Conservation (phyloP, 306 rosid genomes). For the Alnus glutinosa region DNA sequence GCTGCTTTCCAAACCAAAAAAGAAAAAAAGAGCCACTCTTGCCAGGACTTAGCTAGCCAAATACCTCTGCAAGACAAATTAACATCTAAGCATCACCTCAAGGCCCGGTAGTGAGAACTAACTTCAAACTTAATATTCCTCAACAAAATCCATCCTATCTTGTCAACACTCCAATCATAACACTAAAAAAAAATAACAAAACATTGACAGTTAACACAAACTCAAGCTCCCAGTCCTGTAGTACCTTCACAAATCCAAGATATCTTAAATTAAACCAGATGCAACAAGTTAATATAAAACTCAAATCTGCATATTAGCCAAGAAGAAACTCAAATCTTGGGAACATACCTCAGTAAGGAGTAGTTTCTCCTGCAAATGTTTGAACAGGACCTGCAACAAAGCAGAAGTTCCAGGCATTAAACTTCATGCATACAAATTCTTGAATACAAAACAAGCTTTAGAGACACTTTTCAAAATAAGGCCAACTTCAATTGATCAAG, state of each 20-base stretch:
- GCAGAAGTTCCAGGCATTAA: conserved; percentile 26
- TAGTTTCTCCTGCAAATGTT: conserved; percentile 94
- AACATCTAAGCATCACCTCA: background rate
- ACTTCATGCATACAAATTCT: conserved; percentile 19
- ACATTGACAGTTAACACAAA: background rate
- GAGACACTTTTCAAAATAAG: background rate
- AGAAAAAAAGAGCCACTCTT: too few species aligned
- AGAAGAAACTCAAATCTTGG: conserved; percentile 4
- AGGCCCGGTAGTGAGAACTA: background rate
- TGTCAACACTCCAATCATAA: background rate
- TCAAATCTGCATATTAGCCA: background rate
- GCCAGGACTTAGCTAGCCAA: background rate
- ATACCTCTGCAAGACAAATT: background rate
- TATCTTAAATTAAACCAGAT: conserved; percentile 13
- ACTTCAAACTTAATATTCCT: background rate
- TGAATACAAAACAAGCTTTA: background rate
- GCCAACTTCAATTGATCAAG: background rate
- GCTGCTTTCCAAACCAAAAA: background rate
- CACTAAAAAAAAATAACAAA: background rate
- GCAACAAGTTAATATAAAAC: background rate
- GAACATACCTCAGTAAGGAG: conserved; percentile 82
- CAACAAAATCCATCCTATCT: background rate
- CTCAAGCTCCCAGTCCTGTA: background rate
- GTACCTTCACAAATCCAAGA: conserved; percentile 6
- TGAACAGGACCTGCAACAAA: conserved; percentile 84